phyloP scores from a whole-genome alignment of 768 basidiomycete genomes.

The Lactifluus echinatus region DNA sequence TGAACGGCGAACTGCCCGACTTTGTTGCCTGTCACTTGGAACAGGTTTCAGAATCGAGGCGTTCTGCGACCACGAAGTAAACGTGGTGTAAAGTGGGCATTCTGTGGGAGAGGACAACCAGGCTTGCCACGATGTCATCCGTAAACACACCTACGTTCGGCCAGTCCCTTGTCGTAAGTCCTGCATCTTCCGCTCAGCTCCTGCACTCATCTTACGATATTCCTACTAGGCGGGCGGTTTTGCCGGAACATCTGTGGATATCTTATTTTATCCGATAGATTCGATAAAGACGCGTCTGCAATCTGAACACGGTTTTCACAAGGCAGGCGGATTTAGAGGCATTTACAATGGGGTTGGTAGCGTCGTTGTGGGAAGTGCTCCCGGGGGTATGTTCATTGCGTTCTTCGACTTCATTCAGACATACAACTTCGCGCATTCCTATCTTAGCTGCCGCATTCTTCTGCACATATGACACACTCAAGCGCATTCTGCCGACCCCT shows the following conservation, averaged over 20 bases:
- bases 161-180: conserved; percentile 28
- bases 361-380: conserved; percentile 90
- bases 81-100: not conserved
- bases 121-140: conserved; percentile 8
- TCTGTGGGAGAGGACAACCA: not conserved
- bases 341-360: conserved; percentile 93
- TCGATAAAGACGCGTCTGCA: conserved; percentile 95
- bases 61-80: not conserved
- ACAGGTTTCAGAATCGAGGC: not conserved
- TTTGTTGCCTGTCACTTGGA: no score
- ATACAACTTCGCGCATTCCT: not conserved
- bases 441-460: conserved; percentile 89
- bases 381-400: conserved; percentile 58
- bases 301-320: conserved; percentile 74
- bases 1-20: not conserved
- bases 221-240: conserved; percentile 65
- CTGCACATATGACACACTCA: conserved; percentile 85
- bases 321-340: conserved; percentile 81
- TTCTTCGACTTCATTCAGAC: not conserved
- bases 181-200: not conserved
- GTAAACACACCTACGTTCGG: conserved; percentile 23
- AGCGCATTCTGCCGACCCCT: conserved; percentile 57
- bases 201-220: not conserved
- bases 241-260: conserved; percentile 91
- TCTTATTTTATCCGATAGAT: conserved; percentile 95